A percentile compares a stretch with the other conserved stretches of the same genome.
Conservation (phyloP, 495 filamentous ascomycete species). For the Pseudevernia furfuracea region DNA sequence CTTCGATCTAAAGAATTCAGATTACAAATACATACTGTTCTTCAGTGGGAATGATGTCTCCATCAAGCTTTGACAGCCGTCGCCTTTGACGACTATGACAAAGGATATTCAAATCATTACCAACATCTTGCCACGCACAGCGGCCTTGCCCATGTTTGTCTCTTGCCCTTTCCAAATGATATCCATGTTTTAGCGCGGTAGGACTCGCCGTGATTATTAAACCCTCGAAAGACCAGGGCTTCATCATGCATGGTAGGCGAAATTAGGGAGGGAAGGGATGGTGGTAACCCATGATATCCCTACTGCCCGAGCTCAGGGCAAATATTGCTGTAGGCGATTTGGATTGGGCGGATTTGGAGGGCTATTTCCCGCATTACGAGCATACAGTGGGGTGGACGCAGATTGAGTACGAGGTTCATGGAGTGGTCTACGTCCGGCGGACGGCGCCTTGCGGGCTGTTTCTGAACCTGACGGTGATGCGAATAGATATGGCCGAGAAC, state of each 20-base stretch:
- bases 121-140: background rate
- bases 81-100: background rate
- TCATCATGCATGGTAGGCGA: background rate
- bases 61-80: background rate
- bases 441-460: too few relatives aligned
- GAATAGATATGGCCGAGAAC: background rate
- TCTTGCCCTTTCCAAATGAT: background rate
- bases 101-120: background rate
- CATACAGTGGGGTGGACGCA: too few relatives aligned
- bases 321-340: too few relatives aligned
- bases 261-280: background rate
- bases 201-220: background rate
- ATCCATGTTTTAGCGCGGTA: background rate
- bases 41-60: background rate
- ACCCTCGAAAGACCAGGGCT: background rate
- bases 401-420: too few relatives aligned
- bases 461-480: too few relatives aligned
- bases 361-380: too few relatives aligned
- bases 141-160: background rate
- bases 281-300: background rate
- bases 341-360: too few relatives aligned
- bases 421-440: too few relatives aligned
- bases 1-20: background rate
- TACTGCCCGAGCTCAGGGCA: background rate
- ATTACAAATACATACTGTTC: background rate